Percentiles rank a stretch among this genome's conserved stretches.
These are phyloP conservation scores for Fusarium fujikuroi DNA, from an alignment of 2,329 filamentous ascomycete genomes.

Conservation along the genomic window DNA sequence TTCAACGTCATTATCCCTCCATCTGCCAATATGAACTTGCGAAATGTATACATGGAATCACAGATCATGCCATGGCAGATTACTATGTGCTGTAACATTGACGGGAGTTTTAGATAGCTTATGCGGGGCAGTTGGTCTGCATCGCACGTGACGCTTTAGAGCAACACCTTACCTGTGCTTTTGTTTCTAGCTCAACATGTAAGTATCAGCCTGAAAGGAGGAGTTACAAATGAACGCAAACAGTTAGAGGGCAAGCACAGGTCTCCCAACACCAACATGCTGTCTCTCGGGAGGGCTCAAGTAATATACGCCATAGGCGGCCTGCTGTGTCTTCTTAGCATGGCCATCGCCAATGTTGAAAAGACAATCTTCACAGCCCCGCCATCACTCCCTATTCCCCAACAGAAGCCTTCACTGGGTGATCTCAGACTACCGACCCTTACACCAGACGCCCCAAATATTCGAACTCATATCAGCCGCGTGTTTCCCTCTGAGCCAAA, in stretches of 20 bases:
- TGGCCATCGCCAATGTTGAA: slow-evolving; percentile 78
- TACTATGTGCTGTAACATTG: background rate
- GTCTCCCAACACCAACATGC: slow-evolving; percentile 18
- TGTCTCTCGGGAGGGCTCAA: background rate
- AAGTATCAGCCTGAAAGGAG: background rate
- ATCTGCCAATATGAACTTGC: background rate
- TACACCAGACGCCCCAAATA: slow-evolving; percentile 63
- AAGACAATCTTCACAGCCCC: slow-evolving; percentile 90
- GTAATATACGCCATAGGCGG: slow-evolving; percentile 11
- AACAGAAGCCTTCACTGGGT: slow-evolving; percentile 53
- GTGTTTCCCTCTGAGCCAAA: slow-evolving; percentile 68
- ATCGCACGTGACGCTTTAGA: background rate
- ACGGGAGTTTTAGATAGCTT: background rate
- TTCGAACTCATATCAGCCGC: slow-evolving; percentile 73
- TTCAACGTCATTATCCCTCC: background rate
- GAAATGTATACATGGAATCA: background rate
- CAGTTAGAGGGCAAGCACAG: background rate
- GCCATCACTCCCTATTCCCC: slow-evolving; percentile 62
- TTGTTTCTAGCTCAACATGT: background rate
- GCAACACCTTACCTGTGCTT: background rate
- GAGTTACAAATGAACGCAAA: background rate
- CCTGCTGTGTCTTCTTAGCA: slow-evolving; percentile 22
- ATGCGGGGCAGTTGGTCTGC: background rate
- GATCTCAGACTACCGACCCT: slow-evolving; percentile 73
- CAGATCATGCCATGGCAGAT: background rate